Conservation (phyloP, 768 basidiomycete species). For the Podaxis sp. region DNA sequence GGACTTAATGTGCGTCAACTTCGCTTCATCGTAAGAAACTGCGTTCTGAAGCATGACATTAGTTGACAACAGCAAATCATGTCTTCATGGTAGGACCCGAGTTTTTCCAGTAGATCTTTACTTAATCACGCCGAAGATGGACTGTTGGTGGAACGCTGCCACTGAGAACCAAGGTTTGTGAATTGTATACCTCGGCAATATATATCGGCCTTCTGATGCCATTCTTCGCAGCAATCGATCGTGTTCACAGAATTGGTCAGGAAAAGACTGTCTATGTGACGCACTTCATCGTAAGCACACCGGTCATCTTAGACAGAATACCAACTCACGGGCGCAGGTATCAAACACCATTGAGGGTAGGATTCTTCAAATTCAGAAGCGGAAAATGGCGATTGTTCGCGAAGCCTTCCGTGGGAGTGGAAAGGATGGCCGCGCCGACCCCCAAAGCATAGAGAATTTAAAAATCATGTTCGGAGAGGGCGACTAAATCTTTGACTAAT, state of each 20-base stretch:
- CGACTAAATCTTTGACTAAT: slow-evolving; percentile 14
- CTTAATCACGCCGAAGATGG: slow-evolving; percentile 57
- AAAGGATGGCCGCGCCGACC: slow-evolving; percentile 44
- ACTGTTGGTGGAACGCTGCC: slow-evolving; percentile 91
- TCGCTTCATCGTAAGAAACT: background rate
- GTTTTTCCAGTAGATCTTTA: background rate
- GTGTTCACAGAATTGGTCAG: slow-evolving; percentile 85
- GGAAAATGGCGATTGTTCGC: slow-evolving; percentile 85
- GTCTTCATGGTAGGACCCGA: slow-evolving; percentile 72
- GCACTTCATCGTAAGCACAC: slow-evolving; percentile 69
- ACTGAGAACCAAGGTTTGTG: slow-evolving; percentile 71
- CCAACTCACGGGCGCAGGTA: slow-evolving; percentile 40
- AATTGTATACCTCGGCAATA: background rate
- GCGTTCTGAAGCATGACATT: slow-evolving; percentile 8
- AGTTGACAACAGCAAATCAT: slow-evolving; percentile 80
- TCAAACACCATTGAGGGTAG: slow-evolving; percentile 76
- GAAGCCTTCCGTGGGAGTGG: slow-evolving; percentile 72
- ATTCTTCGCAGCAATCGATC: slow-evolving; percentile 63
- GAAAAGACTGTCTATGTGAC: slow-evolving; percentile 81
- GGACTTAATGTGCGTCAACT: slow-evolving; percentile 69
- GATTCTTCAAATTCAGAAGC: slow-evolving; percentile 78
- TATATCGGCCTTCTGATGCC: background rate
- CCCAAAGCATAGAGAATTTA: slow-evolving; percentile 79
- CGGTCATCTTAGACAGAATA: background rate
- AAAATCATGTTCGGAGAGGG: slow-evolving; percentile 74